Evolutionary conservation across 2,329 filamentous ascomycete species (phyloP), one percentile per base, ranked within the genome.

Genomic region (Scortechinia acanthostroma): DNA sequence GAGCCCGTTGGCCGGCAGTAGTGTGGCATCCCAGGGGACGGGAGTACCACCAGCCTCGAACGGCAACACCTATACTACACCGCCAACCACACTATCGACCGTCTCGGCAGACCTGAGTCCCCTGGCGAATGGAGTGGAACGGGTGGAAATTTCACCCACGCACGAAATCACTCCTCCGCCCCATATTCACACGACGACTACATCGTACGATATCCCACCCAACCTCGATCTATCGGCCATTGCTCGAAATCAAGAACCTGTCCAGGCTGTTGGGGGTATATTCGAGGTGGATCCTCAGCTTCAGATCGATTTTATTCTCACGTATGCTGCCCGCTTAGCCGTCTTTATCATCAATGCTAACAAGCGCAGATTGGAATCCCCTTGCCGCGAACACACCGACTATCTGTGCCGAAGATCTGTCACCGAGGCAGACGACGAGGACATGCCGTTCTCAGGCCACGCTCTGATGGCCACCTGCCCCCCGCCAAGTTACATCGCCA

Each of bases 221-320:
- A n/a, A 10, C n/a, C n/a, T 30, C 10, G 25, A 30, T n/a, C n/a
- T 30, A n/a, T 40, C 35, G 6, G 35, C 35, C 10, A 15, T 19
- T 19, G 25, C 25, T 30, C 10, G 25, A 30, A 43, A 20, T 33
- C 43, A 51, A 14, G 45, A 28, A 21, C 53, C 48, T 30, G 48
- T 47, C 4, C 48, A 53, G 42, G 48, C 43, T 40, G 23, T 52
- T 35, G 45, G 49, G 44, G 62, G 61, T 58, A 63, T 64, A 68
- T 40, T 40, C 40, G 60, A 86, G 54, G 85, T 91, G 61, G 85
- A 87, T 67, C 86, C 91, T 61, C 84, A 90, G 62, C 79, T 87
- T 55, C 88, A 88, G 59, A 90, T 93, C 68, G 88, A 93, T 65
- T 91, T 93, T 70, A 88, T 93, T 57, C 77, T 93, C 77, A 86